phyloP scores from a whole-genome alignment of 352 stramenopile species.

The Globisporangium yorkense region DNA sequence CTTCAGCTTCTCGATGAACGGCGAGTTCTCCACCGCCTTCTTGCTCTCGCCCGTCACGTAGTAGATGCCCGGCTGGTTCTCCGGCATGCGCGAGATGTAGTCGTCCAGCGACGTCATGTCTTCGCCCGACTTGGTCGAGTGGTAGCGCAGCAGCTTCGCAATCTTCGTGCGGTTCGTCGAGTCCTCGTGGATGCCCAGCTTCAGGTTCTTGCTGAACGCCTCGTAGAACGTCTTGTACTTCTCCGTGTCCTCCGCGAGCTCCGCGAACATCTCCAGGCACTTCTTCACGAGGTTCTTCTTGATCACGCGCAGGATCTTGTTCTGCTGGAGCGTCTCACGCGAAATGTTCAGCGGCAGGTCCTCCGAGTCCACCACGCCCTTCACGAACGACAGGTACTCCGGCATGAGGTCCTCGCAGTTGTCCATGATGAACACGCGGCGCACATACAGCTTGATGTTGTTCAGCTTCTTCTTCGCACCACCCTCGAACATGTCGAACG shows the following conservation, averaged over 20 bases:
- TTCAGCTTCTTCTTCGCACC: constrained; percentile 99
- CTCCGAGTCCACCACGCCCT: constrained; percentile 99
- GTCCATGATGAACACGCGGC: constrained; percentile 99
- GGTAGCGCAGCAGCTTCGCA: constrained; percentile 98
- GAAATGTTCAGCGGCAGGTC: constrained; percentile 99
- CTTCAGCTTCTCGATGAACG: constrained; percentile 99
- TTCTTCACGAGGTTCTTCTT: constrained; percentile 99
- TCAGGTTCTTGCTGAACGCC: constrained; percentile 99
- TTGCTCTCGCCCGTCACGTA: constrained; percentile 99
- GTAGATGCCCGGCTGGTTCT: constrained; percentile 98
- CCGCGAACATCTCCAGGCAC: constrained; percentile 98
- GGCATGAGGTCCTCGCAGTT: constrained; percentile 99
- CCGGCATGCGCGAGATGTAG: constrained; percentile 97
- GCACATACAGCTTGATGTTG: constrained; percentile 99
- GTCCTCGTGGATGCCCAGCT: constrained; percentile 99
- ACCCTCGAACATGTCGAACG: constrained; percentile 99
- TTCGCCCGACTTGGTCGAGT: constrained; percentile 98
- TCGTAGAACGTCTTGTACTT: constrained; percentile 99
- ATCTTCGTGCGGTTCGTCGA: constrained; percentile 99
- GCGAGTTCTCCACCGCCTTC: constrained; percentile 98
- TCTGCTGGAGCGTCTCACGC: constrained; percentile 99
- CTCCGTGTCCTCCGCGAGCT: constrained; percentile 96
- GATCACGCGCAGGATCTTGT: constrained; percentile 99
- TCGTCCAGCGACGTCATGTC: constrained; percentile 97
- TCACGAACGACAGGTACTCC: constrained; percentile 98